phyloP scores from a whole-genome alignment of 306 rosid species.

The Betula pendula region DNA sequence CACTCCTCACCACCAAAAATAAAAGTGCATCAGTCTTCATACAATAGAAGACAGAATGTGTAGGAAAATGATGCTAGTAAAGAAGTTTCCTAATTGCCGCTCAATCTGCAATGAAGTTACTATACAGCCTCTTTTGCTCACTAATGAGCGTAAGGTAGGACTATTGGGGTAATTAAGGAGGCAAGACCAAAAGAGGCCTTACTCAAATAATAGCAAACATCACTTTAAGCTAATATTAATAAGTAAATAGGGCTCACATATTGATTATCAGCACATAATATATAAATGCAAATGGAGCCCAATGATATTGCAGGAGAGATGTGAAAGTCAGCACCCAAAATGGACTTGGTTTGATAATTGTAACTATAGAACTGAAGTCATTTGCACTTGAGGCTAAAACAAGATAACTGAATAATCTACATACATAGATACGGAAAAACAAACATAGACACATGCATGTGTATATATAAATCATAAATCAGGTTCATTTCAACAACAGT shows the following conservation, averaged over 20 bases:
- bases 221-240: conserved; percentile 2
- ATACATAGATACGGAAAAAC: not conserved
- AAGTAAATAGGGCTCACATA: not conserved
- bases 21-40: conserved; percentile 7
- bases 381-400: conserved; percentile 8
- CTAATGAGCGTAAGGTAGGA: conserved; percentile 13
- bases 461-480: not conserved
- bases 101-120: conserved; percentile 22
- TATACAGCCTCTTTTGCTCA: conserved; percentile 14
- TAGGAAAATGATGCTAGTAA: conserved; percentile 4
- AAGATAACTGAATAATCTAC: not conserved
- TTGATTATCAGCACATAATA: conserved; percentile 1
- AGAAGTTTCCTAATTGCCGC: conserved; percentile 8
- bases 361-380: not conserved
- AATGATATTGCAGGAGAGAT: not conserved
- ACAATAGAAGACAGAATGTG: conserved; percentile 2
- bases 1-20: not conserved
- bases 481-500: not conserved
- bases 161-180: not conserved
- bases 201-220: conserved; percentile 5
- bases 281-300: conserved; percentile 1
- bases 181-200: not conserved
- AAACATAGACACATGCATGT: not conserved
- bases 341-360: not conserved
- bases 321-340: not conserved